These are phyloP conservation scores for Globisporangium canariense DNA, from an alignment of 352 stramenopile species.

Conservation along the genomic window DNA sequence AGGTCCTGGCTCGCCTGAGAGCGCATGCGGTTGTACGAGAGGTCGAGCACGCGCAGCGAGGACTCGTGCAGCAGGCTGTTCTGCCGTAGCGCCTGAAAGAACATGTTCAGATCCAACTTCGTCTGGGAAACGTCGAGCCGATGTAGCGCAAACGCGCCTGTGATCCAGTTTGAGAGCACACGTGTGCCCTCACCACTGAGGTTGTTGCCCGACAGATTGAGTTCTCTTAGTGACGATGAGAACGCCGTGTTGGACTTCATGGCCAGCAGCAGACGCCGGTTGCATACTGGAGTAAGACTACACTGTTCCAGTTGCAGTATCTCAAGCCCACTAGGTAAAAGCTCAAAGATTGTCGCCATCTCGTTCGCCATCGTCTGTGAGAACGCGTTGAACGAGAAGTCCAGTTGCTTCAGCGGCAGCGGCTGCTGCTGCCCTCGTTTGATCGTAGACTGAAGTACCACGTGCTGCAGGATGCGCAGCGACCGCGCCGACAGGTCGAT, in stretches of 20 bases:
- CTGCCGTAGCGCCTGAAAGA: conserved; percentile 52
- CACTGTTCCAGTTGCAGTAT: conserved; percentile 62
- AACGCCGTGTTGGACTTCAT: conserved; percentile 51
- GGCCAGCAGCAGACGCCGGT: conserved; percentile 32
- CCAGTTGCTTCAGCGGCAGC: conserved; percentile 36
- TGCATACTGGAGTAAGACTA: conserved; percentile 27
- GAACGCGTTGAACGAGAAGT: conserved; percentile 72
- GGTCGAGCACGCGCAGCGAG: conserved; percentile 48
- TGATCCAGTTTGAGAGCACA: conserved; percentile 51
- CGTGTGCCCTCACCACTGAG: conserved; percentile 44
- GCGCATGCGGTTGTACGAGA: conserved; percentile 71
- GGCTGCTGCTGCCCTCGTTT: conserved; percentile 19
- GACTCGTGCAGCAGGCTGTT: conserved; percentile 70
- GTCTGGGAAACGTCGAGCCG: conserved; percentile 62
- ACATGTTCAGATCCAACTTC: conserved; percentile 46
- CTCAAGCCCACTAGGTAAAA: conserved; percentile 45
- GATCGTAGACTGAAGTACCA: conserved; percentile 56
- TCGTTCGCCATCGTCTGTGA: conserved; percentile 42
- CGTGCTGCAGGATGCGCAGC: conserved; percentile 46
- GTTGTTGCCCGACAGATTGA: conserved; percentile 65
- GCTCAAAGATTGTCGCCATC: conserved; percentile 45
- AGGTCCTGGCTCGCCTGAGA: conserved; percentile 46
- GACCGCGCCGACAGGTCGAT: conserved; percentile 34
- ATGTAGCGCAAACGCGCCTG: conserved; percentile 46
- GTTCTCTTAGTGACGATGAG: conserved; percentile 38